phyloP scores from a whole-genome alignment of 768 basidiomycete genomes.

The Glaciozyma martinii region DNA sequence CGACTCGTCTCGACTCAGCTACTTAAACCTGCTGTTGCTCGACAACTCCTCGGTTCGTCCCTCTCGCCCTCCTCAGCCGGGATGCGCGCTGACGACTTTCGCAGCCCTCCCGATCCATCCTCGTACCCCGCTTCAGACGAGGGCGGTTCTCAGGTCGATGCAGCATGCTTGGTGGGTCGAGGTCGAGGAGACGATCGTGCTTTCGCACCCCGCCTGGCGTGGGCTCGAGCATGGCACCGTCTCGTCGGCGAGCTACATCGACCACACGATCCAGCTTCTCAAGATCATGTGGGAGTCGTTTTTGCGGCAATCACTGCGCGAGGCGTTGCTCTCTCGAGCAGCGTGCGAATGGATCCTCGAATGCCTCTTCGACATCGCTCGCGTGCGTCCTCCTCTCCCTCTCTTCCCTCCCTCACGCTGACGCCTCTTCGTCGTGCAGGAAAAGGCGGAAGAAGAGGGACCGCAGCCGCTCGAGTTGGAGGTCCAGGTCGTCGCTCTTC shows the following conservation, averaged over 20 bases:
- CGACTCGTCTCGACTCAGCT: conserved; percentile 34
- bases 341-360: conserved; percentile 30
- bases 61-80: not conserved
- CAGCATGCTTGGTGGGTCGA: conserved; percentile 30
- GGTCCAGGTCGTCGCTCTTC: conserved; percentile 26
- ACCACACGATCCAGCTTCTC: conserved; percentile 29
- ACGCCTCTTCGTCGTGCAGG: not conserved
- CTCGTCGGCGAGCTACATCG: conserved; percentile 24
- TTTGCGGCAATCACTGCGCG: conserved; percentile 18
- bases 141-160: conserved; percentile 23
- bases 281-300: conserved; percentile 29
- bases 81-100: not conserved
- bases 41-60: conserved; percentile 29
- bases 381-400: conserved; percentile 7
- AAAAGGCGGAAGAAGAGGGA: conserved; percentile 27
- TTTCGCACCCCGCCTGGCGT: conserved; percentile 32
- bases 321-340: conserved; percentile 19
- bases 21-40: conserved; percentile 34
- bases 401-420: not conserved
- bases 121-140: conserved; percentile 30
- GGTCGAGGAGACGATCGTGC: not conserved
- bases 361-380: conserved; percentile 24
- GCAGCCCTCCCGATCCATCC: conserved; percentile 31
- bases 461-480: conserved; percentile 30
- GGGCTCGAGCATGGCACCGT: conserved; percentile 30